Evolutionary conservation across 2,329 filamentous ascomycete species (phyloP).

Genomic region (Elsinoe ampelina): DNA sequence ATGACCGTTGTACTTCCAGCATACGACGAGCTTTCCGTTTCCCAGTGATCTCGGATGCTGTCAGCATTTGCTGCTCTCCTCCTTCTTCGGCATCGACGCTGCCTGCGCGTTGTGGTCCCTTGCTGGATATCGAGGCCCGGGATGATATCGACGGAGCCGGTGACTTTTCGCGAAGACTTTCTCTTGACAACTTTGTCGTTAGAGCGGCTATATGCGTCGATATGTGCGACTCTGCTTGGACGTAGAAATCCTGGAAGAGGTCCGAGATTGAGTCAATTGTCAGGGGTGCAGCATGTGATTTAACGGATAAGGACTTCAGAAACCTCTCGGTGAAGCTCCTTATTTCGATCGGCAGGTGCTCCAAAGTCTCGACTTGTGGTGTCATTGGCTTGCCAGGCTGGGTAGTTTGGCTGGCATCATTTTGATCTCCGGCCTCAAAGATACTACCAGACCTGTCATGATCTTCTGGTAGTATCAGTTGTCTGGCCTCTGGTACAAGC

Average conservation of each 20-base stretch:
- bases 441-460: slow-evolving; percentile 28
- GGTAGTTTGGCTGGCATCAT: slow-evolving; percentile 15
- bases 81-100: slow-evolving; percentile 19
- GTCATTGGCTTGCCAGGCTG: slow-evolving; percentile 18
- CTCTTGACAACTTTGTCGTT: slow-evolving; percentile 63
- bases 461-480: slow-evolving; percentile 28
- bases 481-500: slow-evolving; percentile 35
- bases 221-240: slow-evolving; percentile 69
- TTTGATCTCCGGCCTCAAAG: slow-evolving; percentile 28
- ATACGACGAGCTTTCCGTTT: slow-evolving; percentile 68
- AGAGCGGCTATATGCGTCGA: slow-evolving; percentile 77
- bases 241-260: slow-evolving; percentile 94
- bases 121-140: slow-evolving; percentile 39
- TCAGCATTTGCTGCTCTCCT: slow-evolving; percentile 76
- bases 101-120: slow-evolving; percentile 39
- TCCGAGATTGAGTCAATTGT: slow-evolving; percentile 71
- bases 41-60: slow-evolving; percentile 70
- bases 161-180: slow-evolving; percentile 37
- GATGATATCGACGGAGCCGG: slow-evolving; percentile 49
- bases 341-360: slow-evolving; percentile 89
- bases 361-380: slow-evolving; percentile 53
- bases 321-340: slow-evolving; percentile 90
- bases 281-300: slow-evolving; percentile 74
- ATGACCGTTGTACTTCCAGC: slow-evolving; percentile 65
- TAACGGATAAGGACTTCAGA: slow-evolving; percentile 78